A percentile compares a stretch with the other conserved stretches of the same genome.
phyloP scores from a whole-genome alignment of 2,329 filamentous ascomycete species.

The Aspergillus sp. region DNA sequence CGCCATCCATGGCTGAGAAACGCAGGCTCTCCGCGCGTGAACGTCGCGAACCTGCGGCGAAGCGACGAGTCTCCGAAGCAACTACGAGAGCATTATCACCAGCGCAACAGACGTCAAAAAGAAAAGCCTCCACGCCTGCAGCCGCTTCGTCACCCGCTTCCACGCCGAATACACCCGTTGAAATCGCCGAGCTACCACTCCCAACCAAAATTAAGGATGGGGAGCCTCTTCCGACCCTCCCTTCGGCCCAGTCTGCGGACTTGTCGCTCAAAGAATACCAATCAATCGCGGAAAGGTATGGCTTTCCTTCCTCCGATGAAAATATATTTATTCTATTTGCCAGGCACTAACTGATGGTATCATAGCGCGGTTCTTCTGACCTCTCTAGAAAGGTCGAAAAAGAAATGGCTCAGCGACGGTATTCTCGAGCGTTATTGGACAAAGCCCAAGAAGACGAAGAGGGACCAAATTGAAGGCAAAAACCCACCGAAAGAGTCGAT shows the following conservation, averaged over 20 bases:
- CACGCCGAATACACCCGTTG: conserved; percentile 27
- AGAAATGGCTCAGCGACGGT: conserved; percentile 56
- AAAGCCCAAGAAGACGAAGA: conserved; percentile 58
- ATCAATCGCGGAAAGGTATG: conserved; percentile 56
- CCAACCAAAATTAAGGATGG: conserved; percentile 55
- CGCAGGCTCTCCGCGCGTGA: conserved; percentile 44
- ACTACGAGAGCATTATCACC: conserved; percentile 24
- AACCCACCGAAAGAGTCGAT: conserved; percentile 55
- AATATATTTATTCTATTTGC: background rate
- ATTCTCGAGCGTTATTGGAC: conserved; percentile 59
- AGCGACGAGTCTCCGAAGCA: conserved; percentile 44
- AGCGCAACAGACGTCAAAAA: conserved; percentile 29
- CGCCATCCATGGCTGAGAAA: conserved; percentile 41
- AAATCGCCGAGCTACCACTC: conserved; percentile 42
- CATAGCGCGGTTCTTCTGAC: conserved; percentile 56
- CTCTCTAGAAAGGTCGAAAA: conserved; percentile 60
- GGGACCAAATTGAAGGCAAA: conserved; percentile 46
- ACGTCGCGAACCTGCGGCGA: conserved; percentile 45
- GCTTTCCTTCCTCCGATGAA: background rate
- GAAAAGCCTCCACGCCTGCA: conserved; percentile 35
- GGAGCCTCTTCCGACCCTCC: conserved; percentile 55
- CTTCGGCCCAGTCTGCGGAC: conserved; percentile 49
- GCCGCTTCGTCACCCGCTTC: conserved; percentile 25
- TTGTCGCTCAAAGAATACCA: conserved; percentile 58
- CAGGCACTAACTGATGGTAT: conserved; percentile 15